phyloP scores from a whole-genome alignment of 1,284 basidiomycete genomes.

The Cutaneotrichosporon curvatum region DNA sequence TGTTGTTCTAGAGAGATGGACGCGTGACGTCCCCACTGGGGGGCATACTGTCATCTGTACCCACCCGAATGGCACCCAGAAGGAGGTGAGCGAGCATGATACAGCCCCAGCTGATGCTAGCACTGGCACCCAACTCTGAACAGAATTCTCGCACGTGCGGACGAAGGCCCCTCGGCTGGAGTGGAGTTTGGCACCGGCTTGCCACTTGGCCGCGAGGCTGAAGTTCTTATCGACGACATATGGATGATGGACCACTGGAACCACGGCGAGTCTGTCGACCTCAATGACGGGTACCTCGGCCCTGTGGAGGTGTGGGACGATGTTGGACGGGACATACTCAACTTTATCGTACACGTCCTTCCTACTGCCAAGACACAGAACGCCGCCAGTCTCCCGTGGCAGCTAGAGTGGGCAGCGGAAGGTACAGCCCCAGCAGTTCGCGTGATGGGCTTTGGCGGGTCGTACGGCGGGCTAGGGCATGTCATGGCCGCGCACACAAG shows the following conservation, averaged over 20 bases:
- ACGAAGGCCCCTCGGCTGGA: too few species aligned
- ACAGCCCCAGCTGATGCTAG: background rate
- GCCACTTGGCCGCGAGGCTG: background rate
- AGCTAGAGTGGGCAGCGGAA: constrained; percentile 8
- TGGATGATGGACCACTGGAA: constrained; percentile 71
- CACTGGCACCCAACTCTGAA: constrained; percentile 59
- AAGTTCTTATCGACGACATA: constrained; percentile 58
- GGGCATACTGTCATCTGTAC: constrained; percentile 63
- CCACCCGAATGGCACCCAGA: constrained; percentile 75
- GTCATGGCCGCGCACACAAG: constrained; percentile 56
- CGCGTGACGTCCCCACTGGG: constrained; percentile 10
- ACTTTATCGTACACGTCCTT: constrained; percentile 47
- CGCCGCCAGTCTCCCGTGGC: constrained; percentile 6
- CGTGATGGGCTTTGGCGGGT: constrained; percentile 15
- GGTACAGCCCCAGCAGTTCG: background rate
- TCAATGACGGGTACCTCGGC: constrained; percentile 56
- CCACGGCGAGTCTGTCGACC: constrained; percentile 64
- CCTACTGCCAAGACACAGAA: constrained; percentile 30
- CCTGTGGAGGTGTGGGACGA: constrained; percentile 38
- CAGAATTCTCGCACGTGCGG: constrained; percentile 44
- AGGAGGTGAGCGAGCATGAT: constrained; percentile 57
- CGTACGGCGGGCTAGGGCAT: constrained; percentile 6
- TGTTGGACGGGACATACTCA: constrained; percentile 38
- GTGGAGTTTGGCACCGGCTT: constrained; percentile 4
- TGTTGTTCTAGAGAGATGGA: constrained; percentile 21